phyloP scores from a whole-genome alignment of 1,139 yeast genomes.

The Blastobotrys apis region DNA sequence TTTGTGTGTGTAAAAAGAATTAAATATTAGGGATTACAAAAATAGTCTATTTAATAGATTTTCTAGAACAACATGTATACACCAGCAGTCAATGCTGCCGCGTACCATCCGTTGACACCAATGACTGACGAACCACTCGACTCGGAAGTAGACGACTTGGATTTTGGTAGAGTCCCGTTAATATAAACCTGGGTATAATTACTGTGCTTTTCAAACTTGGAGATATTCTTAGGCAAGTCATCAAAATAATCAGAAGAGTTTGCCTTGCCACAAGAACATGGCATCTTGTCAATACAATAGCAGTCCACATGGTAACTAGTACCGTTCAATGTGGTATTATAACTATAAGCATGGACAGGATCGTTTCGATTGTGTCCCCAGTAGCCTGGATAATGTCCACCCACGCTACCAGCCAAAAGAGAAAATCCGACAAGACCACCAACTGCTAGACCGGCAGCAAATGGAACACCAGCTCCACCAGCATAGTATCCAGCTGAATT shows the following conservation, averaged over 20 bases:
- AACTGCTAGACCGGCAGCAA: slow-evolving; percentile 25
- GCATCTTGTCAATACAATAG: slow-evolving; percentile 23
- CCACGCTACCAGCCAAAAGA: slow-evolving; percentile 12
- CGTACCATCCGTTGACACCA: slow-evolving; percentile 9
- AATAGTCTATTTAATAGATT: background rate
- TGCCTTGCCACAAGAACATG: slow-evolving; percentile 27
- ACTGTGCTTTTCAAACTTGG: slow-evolving; percentile 10
- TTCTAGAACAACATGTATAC: slow-evolving; percentile 8
- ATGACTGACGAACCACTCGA: background rate
- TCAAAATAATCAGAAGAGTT: slow-evolving; percentile 20
- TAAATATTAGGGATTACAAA: background rate
- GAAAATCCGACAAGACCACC: slow-evolving; percentile 21
- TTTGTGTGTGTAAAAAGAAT: background rate
- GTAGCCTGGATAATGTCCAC: slow-evolving; percentile 23
- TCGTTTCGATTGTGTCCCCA: slow-evolving; percentile 22
- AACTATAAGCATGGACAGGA: slow-evolving; percentile 23
- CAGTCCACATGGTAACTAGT: slow-evolving; percentile 24
- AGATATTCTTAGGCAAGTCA: slow-evolving; percentile 18
- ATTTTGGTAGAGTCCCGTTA: slow-evolving; percentile 23
- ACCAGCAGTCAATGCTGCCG: slow-evolving; percentile 1
- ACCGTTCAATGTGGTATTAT: slow-evolving; percentile 23
- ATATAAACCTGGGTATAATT: slow-evolving; percentile 16
- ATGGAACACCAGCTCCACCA: slow-evolving; percentile 26
- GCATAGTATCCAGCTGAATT: slow-evolving; percentile 21
- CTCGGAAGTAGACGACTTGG: background rate